Conservation (phyloP, 768 basidiomycete species). For the Kwoniella sp. region DNA sequence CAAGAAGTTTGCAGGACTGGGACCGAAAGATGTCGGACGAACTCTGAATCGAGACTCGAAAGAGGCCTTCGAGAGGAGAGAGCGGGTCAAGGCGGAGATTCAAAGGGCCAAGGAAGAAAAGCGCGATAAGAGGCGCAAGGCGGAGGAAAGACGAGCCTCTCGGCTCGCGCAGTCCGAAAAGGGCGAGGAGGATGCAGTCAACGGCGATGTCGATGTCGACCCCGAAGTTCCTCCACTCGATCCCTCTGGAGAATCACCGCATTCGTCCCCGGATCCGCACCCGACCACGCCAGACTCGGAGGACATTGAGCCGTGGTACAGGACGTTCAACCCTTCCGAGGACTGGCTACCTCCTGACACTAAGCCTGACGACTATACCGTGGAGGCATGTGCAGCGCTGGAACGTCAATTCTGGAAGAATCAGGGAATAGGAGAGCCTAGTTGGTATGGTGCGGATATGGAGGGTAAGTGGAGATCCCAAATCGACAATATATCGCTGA, state of each 20-base stretch:
- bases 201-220: neutral
- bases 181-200: neutral
- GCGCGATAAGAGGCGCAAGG: slow-evolving; percentile 24
- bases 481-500: slow-evolving; percentile 58
- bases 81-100: slow-evolving; percentile 11
- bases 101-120: slow-evolving; percentile 55
- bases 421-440: slow-evolving; percentile 77
- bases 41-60: slow-evolving; percentile 28
- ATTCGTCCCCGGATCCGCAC: slow-evolving; percentile 36
- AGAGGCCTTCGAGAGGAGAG: slow-evolving; percentile 24
- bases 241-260: slow-evolving; percentile 25
- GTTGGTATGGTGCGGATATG: slow-evolving; percentile 97
- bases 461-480: slow-evolving; percentile 59
- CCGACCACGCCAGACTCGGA: slow-evolving; percentile 28
- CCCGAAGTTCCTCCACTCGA: slow-evolving; percentile 26
- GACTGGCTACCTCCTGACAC: slow-evolving; percentile 78
- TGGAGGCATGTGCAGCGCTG: slow-evolving; percentile 78
- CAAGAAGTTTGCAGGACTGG: slow-evolving; percentile 30
- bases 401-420: slow-evolving; percentile 91
- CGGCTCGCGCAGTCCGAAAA: neutral
- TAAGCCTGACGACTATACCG: slow-evolving; percentile 70
- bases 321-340: slow-evolving; percentile 64
- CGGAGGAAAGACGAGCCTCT: slow-evolving; percentile 10
- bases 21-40: slow-evolving; percentile 37
- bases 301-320: slow-evolving; percentile 58